Evolutionary conservation across 768 basidiomycete species (phyloP).

Genomic region (Boletus eberwhitei): DNA sequence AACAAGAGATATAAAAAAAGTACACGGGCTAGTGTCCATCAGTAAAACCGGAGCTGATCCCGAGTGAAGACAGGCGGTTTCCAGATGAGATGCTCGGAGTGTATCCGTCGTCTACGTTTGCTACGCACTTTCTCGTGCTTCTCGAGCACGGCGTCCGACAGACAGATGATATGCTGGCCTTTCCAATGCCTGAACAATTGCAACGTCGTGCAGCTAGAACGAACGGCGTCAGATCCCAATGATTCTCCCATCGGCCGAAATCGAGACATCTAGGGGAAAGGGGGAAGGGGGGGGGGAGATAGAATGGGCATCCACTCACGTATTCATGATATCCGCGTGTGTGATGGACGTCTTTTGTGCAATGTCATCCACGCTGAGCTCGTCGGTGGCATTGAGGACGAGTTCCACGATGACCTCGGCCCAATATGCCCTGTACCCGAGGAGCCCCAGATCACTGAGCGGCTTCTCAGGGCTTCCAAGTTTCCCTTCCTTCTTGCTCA

Average conservation of each 20-base stretch:
- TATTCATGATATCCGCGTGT: constrained; percentile 96
- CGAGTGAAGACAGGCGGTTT: constrained; percentile 93
- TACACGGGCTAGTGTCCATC: constrained; percentile 2
- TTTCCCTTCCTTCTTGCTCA: constrained; percentile 94
- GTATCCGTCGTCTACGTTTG: constrained; percentile 77
- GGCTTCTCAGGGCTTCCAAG: constrained; percentile 98
- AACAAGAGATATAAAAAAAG: background rate
- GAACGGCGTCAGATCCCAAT: constrained; percentile 13
- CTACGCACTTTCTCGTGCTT: constrained; percentile 80
- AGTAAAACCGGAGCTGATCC: constrained; percentile 76
- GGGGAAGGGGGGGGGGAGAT: background rate
- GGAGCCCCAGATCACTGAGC: constrained; percentile 86
- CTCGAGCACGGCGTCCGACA: constrained; percentile 88
- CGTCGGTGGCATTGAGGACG: constrained; percentile 64
- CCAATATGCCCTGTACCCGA: constrained; percentile 96
- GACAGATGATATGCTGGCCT: constrained; percentile 87
- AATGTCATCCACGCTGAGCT: constrained; percentile 94
- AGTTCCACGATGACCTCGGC: constrained; percentile 93
- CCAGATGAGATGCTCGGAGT: constrained; percentile 82
- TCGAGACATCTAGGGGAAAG: background rate
- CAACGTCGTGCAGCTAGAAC: constrained; percentile 79
- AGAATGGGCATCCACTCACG: constrained; percentile 55
- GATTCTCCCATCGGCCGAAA: background rate
- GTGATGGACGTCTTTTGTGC: constrained; percentile 94
- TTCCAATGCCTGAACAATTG: constrained; percentile 97